Evolutionary conservation across 257 asterid genomes (phyloP), one percentile per base, ranked within the genome.

Genomic region (Solanum habrochaites): DNA sequence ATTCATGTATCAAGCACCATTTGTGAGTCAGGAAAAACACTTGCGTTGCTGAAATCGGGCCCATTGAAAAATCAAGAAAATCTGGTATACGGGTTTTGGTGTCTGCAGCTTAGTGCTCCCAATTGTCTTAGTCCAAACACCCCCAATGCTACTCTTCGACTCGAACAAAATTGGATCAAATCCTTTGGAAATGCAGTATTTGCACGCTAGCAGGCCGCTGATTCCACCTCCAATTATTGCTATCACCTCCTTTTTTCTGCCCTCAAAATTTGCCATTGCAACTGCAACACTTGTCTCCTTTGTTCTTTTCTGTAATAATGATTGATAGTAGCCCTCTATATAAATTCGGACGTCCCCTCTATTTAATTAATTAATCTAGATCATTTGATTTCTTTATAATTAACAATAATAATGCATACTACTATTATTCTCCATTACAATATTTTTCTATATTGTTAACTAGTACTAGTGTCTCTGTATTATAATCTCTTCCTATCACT

Each of bases 141-240:
- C 96, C 7, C 95, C 94, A 4, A 90, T 67, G 75, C 70, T 3
- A 82, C 69, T 80, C 32, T 80, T 71, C 7, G 91, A 45, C 47
- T 93, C 96, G 77, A 93, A 93, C 16, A 93, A 93, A 6, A 89
- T 85, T 11, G 96, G 93, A 25, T 31, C 56, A 11, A 91, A 91
- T 27, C 95, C 95, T 73, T 89, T 93, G 1, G 94, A 90, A 5
- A 90, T 31, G 88, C 47, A 56, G 85, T 93, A 88, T 83, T 93
- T 92, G 83, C 93, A 93, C 42, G 96, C 94, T 6, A 93, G 89
- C 3, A 93, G 92, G 75, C 96, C 94, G 75, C 96, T 93, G n/a
- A 88, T 87, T 21, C 96, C 96, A 86, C 91, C 94, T 82, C 96
- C 94, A 8, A 92, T 67, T 11, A 93, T 93, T 83, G 88, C 93